Evolutionary conservation across 148 eudicot species (phyloP), one percentile per base, ranked within the genome.

Genomic region (Pharnaceum exiguum): DNA sequence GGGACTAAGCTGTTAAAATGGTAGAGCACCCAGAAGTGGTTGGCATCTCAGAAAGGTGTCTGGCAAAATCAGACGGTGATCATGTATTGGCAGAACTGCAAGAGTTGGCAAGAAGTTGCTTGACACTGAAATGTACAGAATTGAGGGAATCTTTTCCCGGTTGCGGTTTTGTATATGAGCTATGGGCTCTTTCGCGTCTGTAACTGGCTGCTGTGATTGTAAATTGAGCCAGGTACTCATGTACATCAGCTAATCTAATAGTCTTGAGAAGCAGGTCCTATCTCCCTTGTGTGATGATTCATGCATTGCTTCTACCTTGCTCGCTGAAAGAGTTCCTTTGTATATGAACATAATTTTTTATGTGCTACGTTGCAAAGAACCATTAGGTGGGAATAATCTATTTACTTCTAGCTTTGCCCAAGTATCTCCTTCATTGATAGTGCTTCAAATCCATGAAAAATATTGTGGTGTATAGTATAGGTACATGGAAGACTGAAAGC

Each of bases 81-180:
- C 7, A 26, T 38, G 12, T 40, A 39, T 27, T 59, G 12, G 45
- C 17, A 35, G n/a, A n/a, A n/a, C 13, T 9, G 39, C 67, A 61
- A 31, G 74, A 33, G 13, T 49, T 70, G 39, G 19, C 54, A 50
- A 57, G 49, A 70, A 57, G 10, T 31, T 63, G 64, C 59, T 11
- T 3, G 1, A 38, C 36, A 40, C 15, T n/a, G 42, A 32, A 9
- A 40, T 70, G 74, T 70, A 70, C 64, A 70, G 74, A 50, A 17
- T 17, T 5, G 17, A 40, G 7, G 25, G 25, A 33, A n/a, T 18
- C 19, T 24, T 10, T 10, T 11, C 22, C 23, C 33, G 36, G 21
- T 37, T 48, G 22, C n/a, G 72, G 39, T n/a, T 42, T 43, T 10
- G 10, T 43, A 32, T 51, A 19, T 49, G 19, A 12, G 63, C 44